Conservation (phyloP, 2,329 filamentous ascomycete genomes). For the Colletotrichum navitas region DNA sequence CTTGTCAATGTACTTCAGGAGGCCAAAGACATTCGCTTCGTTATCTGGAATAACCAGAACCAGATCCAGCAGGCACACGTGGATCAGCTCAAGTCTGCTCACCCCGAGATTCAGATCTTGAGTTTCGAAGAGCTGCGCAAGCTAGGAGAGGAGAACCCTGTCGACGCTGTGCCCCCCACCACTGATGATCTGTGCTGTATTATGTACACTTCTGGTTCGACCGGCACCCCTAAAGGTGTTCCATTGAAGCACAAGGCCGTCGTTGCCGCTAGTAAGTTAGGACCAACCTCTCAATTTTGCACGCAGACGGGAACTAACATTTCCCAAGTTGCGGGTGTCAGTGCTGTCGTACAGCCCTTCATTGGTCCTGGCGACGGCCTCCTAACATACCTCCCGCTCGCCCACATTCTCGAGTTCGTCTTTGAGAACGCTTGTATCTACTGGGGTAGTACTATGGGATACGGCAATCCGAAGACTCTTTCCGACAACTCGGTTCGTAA, state of each 20-base stretch:
- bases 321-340: constrained; percentile 78
- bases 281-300: constrained; percentile 22
- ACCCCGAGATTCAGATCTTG: constrained; percentile 60
- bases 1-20: constrained; percentile 66
- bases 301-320: not conserved
- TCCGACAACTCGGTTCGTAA: constrained; percentile 86
- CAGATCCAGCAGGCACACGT: constrained; percentile 64
- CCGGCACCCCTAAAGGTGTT: constrained; percentile 85
- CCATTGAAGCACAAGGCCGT: constrained; percentile 81
- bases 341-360: constrained; percentile 80
- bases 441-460: constrained; percentile 91
- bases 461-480: constrained; percentile 87
- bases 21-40: constrained; percentile 61
- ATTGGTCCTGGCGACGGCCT: constrained; percentile 83
- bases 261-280: constrained; percentile 75
- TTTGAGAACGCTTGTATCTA: constrained; percentile 87
- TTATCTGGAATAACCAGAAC: constrained; percentile 69
- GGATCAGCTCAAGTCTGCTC: constrained; percentile 58
- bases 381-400: constrained; percentile 86
- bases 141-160: constrained; percentile 71
- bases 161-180: constrained; percentile 76
- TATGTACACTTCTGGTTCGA: constrained; percentile 83
- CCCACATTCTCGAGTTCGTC: constrained; percentile 91
- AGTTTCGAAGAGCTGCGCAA: constrained; percentile 65
- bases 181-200: constrained; percentile 83